A percentile compares a stretch with the other conserved stretches of the same genome.
Conservation (phyloP, 73 alveolate genomes). For the Tetrahymena malaccensis region DNA sequence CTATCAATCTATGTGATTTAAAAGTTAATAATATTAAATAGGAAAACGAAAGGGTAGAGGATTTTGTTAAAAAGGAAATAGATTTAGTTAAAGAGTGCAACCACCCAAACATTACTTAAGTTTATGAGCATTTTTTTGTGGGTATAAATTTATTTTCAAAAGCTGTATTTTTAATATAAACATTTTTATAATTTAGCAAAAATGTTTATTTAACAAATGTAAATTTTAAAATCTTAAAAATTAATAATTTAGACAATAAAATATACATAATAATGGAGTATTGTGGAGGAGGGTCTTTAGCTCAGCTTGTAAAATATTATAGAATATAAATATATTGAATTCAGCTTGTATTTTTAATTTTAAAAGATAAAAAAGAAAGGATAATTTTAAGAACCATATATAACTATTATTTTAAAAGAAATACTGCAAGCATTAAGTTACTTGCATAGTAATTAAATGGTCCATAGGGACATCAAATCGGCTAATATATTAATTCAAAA, state of each 20-base stretch:
- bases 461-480: constrained; percentile 36
- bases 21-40: constrained; percentile 4
- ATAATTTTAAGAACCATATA: constrained; percentile 65
- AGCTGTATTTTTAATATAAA: too few relatives aligned
- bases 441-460: constrained; percentile 5
- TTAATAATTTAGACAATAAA: constrained; percentile 66
- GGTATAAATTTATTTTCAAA: neutral
- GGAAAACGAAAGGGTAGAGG: neutral
- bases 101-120: constrained; percentile 66
- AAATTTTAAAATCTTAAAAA: neutral
- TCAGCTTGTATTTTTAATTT: neutral
- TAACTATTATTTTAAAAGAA: constrained; percentile 64
- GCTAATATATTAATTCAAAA: constrained; percentile 25
- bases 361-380: constrained; percentile 46
- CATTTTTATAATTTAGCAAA: neutral
- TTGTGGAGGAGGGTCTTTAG: constrained; percentile 84
- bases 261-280: constrained; percentile 83
- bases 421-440: constrained; percentile 14
- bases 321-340: neutral
- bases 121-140: constrained; percentile 22
- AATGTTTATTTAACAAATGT: neutral
- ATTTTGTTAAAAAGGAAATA: constrained; percentile 54
- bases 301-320: constrained; percentile 52
- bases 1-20: neutral
- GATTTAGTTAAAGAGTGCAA: constrained; percentile 72